These are phyloP conservation scores for Lachnellula cervina DNA, from an alignment of 2,329 filamentous ascomycete genomes.

Conservation along the genomic window DNA sequence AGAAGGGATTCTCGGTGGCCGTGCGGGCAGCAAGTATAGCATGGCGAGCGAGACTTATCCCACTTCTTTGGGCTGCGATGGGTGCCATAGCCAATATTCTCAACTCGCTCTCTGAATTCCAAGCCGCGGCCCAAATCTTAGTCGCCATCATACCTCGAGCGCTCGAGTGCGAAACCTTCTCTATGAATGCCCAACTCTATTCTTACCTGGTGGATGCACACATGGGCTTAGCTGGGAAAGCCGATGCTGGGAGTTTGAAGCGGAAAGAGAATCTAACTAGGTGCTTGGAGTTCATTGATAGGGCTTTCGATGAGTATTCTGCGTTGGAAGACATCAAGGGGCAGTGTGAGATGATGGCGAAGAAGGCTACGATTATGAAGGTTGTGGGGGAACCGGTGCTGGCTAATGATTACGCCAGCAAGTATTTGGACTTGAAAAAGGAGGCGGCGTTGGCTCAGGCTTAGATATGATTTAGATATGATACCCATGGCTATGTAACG, in stretches of 20 bases:
- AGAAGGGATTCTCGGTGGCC: conserved; percentile 61
- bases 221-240: conserved; percentile 57
- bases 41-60: conserved; percentile 53
- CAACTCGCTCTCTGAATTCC: conserved; percentile 55
- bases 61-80: conserved; percentile 57
- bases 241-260: conserved; percentile 31
- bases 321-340: conserved; percentile 53
- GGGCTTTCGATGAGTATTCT: conserved; percentile 44
- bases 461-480: conserved; percentile 20
- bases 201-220: conserved; percentile 57
- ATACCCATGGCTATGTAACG: conserved; percentile 16
- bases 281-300: conserved; percentile 26
- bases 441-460: conserved; percentile 25
- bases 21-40: conserved; percentile 60
- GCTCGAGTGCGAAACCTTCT: conserved; percentile 54
- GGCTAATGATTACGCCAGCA: conserved; percentile 52
- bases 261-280: conserved; percentile 46
- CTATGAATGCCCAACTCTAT: conserved; percentile 53
- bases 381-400: conserved; percentile 49
- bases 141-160: conserved; percentile 60
- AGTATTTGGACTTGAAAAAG: conserved; percentile 47
- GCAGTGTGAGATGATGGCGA: conserved; percentile 59
- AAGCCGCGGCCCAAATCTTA: conserved; percentile 50
- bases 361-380: conserved; percentile 61
- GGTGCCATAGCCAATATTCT: conserved; percentile 53